Base-by-base conservation (phyloP, 2,329 filamentous ascomycete genomes). In the Epichloe festucae region DNA sequence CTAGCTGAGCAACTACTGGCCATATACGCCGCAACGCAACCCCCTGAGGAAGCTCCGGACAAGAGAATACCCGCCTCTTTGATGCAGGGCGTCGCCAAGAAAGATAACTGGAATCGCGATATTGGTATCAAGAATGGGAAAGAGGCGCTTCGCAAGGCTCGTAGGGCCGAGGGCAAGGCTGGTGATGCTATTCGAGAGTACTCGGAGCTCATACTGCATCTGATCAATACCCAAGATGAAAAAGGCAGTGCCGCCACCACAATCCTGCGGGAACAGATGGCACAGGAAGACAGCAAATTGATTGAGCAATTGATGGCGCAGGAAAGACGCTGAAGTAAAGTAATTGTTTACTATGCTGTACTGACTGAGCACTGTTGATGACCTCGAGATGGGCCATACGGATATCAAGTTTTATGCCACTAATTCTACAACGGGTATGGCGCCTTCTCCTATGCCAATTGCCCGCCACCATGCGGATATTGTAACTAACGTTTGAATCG, bases 131-230 rank as follows among this genome's bases (percentile, higher is more conserved):
- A 74, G 50, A 74, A 74, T 19, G 82, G 78, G 1, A 73, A 78
- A 44, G 69, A 73, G 19, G 74, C 73, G 14, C 65, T 85, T 53
- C 73, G 74, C 42, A 70, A 65, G 50, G 74, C 76, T 36, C 70
- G 76, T 52, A 67, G 69, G 35, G 70, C 72, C 34, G 70, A 73
- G 1, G 71, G 74, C n/a, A 72, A 75, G 56, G 75, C 75, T 52
- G 78, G 78, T 34, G 78, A 82, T 57, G 80, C 71, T 4, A 68
- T 85, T 34, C 68, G 75, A 49, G 81, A 83, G 63, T 85, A 81
- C 59, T 76, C 74, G 46, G 76, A 78, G 54, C 66, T 83, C 21
- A 71, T 84, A 17, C 59, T 75, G 46, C 69, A 73, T 52, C 63
- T 81, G 36, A 66, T 81, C 51, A 64, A 66, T 43, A 38, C 23